These are phyloP conservation scores for Geotrichum klebahnii DNA, from an alignment of 1,139 yeast genomes.

Conservation along the genomic window DNA sequence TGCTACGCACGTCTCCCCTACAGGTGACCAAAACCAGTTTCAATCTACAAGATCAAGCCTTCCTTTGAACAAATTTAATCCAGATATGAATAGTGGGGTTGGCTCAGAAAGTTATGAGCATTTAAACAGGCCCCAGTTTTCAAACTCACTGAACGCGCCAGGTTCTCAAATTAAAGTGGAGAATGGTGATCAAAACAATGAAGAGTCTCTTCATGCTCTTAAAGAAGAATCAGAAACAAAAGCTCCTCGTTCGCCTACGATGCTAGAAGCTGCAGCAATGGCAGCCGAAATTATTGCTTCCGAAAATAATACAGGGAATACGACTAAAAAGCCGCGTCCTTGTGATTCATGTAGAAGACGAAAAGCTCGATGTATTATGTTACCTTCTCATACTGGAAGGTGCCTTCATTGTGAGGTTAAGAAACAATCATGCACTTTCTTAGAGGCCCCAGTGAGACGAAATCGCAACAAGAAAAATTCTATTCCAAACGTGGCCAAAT, in stretches of 20 bases:
- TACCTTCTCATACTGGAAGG: slow-evolving; percentile 33
- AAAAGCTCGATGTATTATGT: slow-evolving; percentile 39
- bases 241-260: slow-evolving; percentile 19
- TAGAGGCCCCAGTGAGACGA: slow-evolving; percentile 33
- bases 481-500: slow-evolving; percentile 8
- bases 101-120: neutral
- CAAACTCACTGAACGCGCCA: no score
- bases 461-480: slow-evolving; percentile 23
- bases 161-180: no score
- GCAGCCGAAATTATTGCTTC: slow-evolving; percentile 22
- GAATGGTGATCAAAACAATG: no score
- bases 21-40: neutral
- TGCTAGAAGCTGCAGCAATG: slow-evolving; percentile 23
- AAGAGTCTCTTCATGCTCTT: neutral
- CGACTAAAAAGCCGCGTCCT: slow-evolving; percentile 26
- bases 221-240: neutral
- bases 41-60: neutral
- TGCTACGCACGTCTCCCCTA: neutral
- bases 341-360: slow-evolving; percentile 37
- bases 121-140: no score
- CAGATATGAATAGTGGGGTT: neutral
- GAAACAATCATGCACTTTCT: slow-evolving; percentile 38
- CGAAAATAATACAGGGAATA: neutral
- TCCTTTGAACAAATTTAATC: neutral
- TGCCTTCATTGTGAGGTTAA: slow-evolving; percentile 40